phyloP scores from a whole-genome alignment of 257 asterid species.

The Jasminum sambac region DNA sequence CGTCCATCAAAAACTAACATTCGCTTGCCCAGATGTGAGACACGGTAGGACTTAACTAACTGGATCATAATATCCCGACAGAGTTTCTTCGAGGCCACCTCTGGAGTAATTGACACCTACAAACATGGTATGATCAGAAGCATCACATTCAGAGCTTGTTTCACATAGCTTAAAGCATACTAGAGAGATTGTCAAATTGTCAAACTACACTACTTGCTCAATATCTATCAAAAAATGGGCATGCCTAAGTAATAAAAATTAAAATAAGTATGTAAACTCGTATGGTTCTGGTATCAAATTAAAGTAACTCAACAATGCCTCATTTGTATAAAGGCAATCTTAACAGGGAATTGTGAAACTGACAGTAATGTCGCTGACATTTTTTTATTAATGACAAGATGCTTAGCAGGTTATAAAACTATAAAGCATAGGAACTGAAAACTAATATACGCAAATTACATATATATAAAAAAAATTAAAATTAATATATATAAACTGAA shows the following conservation, averaged over 20 bases:
- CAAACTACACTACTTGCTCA: no score
- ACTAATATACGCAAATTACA: background rate
- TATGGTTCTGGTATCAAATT: background rate
- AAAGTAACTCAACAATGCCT: background rate
- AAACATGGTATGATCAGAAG: background rate
- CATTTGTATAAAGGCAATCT: background rate
- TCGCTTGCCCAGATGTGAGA: constrained; percentile 49
- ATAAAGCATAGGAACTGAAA: background rate
- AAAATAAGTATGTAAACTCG: background rate
- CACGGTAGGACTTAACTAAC: constrained; percentile 25
- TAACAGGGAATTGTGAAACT: background rate
- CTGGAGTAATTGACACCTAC: constrained; percentile 70
- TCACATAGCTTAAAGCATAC: no score
- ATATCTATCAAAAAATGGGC: no score
- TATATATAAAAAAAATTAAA: background rate
- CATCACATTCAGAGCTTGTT: background rate
- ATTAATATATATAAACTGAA: background rate
- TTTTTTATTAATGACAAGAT: background rate
- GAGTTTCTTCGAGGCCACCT: constrained; percentile 57
- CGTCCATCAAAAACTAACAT: constrained; percentile 70
- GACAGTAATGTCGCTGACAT: background rate
- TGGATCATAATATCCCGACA: constrained; percentile 41
- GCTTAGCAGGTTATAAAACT: background rate
- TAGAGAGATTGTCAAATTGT: no score
- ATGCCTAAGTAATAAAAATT: background rate